Percentiles rank a stretch among this genome's conserved stretches.
Conservation (phyloP, 352 stramenopile genomes). For the Halophytophthora polymorphica region DNA sequence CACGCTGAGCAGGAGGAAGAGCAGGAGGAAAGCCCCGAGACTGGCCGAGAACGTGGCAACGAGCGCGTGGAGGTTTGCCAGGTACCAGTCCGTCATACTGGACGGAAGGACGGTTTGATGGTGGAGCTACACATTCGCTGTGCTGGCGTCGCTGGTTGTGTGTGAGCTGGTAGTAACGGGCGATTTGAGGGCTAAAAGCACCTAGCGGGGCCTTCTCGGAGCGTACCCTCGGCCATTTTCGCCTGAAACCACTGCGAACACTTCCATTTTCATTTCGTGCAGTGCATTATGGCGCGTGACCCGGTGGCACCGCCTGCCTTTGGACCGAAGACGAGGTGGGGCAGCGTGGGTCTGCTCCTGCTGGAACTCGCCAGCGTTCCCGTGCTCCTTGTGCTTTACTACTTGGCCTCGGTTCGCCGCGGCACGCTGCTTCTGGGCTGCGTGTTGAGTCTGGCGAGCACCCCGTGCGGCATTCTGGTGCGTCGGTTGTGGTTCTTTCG, state of each 20-base stretch:
- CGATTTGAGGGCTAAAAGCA: no score
- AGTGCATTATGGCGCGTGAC: slow-evolving; percentile 11
- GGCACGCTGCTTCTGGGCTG: slow-evolving; percentile 30
- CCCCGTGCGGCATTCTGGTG: slow-evolving; percentile 46
- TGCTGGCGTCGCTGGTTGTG: no score
- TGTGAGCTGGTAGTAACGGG: no score
- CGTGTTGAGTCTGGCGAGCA: slow-evolving; percentile 36
- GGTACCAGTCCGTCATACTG: slow-evolving; percentile 51
- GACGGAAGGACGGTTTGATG: neutral
- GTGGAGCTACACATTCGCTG: no score
- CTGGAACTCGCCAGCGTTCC: slow-evolving; percentile 34
- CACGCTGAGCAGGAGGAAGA: slow-evolving; percentile 26
- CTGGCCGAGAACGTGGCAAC: slow-evolving; percentile 32
- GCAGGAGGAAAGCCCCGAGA: slow-evolving; percentile 33
- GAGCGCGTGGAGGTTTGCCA: slow-evolving; percentile 37
- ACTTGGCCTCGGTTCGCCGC: slow-evolving; percentile 31
- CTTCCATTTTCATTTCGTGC: neutral
- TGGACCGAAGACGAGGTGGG: slow-evolving; percentile 45
- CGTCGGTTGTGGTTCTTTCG: slow-evolving; percentile 8
- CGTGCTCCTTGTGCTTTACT: slow-evolving; percentile 42
- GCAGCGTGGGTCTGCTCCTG: slow-evolving; percentile 31
- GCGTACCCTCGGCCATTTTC: slow-evolving; percentile 1
- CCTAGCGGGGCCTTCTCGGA: no score
- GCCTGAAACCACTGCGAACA: neutral
- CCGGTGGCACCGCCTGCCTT: slow-evolving; percentile 37